These are phyloP conservation scores for Solanum clarkiae DNA, from an alignment of 257 asterid species.

Conservation along the genomic window DNA sequence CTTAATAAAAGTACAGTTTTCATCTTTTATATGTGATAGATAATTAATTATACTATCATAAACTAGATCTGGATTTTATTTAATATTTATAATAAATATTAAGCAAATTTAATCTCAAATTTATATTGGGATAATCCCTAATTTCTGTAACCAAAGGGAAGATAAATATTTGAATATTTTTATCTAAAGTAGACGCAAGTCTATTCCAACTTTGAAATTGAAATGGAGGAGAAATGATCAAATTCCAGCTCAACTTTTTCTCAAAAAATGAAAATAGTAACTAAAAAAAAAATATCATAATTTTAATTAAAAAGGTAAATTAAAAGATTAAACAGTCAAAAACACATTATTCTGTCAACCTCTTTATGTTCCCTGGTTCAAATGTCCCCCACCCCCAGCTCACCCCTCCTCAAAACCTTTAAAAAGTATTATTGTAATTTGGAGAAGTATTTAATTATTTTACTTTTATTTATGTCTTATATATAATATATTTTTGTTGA, in stretches of 20 bases:
- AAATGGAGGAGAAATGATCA: neutral
- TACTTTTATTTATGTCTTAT: too few species aligned
- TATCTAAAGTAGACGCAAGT: neutral
- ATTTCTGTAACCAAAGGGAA: neutral
- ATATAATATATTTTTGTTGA: too few species aligned
- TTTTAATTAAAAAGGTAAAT: neutral
- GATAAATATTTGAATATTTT: neutral
- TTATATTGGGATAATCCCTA: neutral
- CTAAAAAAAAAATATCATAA: neutral
- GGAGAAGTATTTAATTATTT: too few species aligned
- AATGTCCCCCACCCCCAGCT: neutral
- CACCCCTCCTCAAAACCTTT: neutral
- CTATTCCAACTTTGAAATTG: neutral
- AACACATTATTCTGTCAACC: constrained; percentile 3
- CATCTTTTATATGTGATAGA: neutral
- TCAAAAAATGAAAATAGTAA: neutral
- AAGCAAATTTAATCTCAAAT: neutral
- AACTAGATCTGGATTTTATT: neutral
- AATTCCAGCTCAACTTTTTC: neutral
- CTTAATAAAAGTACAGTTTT: neutral
- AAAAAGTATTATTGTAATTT: too few species aligned
- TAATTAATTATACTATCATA: neutral
- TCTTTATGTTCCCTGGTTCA: neutral
- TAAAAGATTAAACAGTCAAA: neutral
- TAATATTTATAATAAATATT: neutral